Base-by-base conservation (phyloP, 164 flowering plant genomes). In the Berberis thunbergii region DNA sequence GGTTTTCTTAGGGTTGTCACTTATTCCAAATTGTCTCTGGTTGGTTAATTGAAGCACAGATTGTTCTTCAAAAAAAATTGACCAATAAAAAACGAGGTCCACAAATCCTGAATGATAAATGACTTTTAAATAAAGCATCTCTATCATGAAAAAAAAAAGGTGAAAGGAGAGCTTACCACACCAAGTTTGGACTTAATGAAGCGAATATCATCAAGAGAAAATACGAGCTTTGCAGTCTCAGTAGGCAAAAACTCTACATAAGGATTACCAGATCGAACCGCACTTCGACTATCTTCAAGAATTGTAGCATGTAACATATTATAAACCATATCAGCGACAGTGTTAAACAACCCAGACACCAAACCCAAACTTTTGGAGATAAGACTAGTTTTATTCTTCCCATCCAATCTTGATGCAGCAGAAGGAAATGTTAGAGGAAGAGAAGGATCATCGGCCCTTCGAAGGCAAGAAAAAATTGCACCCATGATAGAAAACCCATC, bases 191-290 rank as follows among this genome's bases (percentile, higher is more conserved):
- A 12, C 59, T 46, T 61, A 9, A 67, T 7, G 12, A 12, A 41
- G 43, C 54, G 9, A 9, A 67, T 61, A 4, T 67, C 59, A 45
- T 67, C 70, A 46, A 67, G 59, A 11, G 70, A 61, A 42, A 61
- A 45, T 38, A 42, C 61, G 46, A 55, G 46, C 1, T 60, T 52
- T 6, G 70, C 8, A 1, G 54, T 67, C 9, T 56, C 7, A 13
- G 61, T 43, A 2, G 70, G 65, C 12, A 42, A 6, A 52, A 12
- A 52, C 41, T 56, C 59, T 40, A 56, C n/a, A 38, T 26, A 40
- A 42, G 8, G 41, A 38, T 6, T 11, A 13, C 59, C 59, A 2
- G 59, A 56, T 56, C 59, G 38, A 13, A 56, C 39, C 7, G 59
- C 42, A 39, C 42, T 40, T 3, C 42, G 59, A 2, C 6, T 6